Evolutionary conservation across 345 rosid species (phyloP).

Genomic region (Excoecaria agallocha): DNA sequence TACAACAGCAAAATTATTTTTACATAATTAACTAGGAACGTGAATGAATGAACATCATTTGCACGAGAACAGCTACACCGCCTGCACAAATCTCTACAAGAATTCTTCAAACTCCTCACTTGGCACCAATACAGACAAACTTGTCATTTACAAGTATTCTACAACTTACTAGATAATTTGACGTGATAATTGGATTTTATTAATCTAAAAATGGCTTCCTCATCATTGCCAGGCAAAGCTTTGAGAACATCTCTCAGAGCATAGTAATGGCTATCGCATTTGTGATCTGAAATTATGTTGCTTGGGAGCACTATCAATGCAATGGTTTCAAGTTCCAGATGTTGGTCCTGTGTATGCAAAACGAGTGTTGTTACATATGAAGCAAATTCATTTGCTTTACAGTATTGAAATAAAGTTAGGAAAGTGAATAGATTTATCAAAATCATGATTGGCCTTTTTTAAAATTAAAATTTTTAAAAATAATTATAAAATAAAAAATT

Average conservation of each 20-base stretch:
- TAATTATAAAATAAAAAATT: too few relatives aligned
- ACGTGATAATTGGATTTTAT: not conserved
- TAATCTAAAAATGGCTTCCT: slow-evolving; percentile 45
- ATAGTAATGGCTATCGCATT: slow-evolving; percentile 81
- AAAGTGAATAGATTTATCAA: too few relatives aligned
- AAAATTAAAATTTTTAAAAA: too few relatives aligned
- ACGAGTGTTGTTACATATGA: too few relatives aligned
- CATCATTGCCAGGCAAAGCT: slow-evolving; percentile 51
- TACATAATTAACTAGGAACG: too few relatives aligned
- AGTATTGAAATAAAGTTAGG: too few relatives aligned
- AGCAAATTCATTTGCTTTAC: too few relatives aligned
- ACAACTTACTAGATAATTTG: not conserved
- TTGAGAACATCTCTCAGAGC: slow-evolving; percentile 86
- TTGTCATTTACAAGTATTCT: slow-evolving; percentile 2
- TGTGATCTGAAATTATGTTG: slow-evolving; percentile 82
- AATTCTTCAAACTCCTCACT: not conserved
- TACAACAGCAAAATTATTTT: too few relatives aligned
- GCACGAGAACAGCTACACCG: not conserved
- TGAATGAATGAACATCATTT: too few relatives aligned
- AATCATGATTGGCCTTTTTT: too few relatives aligned
- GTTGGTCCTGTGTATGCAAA: too few relatives aligned
- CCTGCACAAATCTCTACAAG: not conserved
- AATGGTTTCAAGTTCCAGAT: too few relatives aligned
- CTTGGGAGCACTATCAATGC: slow-evolving; percentile 76
- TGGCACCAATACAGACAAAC: not conserved